Conservation (phyloP, 805 yeast species). For the Wickerhamomyces chaumierensis region DNA sequence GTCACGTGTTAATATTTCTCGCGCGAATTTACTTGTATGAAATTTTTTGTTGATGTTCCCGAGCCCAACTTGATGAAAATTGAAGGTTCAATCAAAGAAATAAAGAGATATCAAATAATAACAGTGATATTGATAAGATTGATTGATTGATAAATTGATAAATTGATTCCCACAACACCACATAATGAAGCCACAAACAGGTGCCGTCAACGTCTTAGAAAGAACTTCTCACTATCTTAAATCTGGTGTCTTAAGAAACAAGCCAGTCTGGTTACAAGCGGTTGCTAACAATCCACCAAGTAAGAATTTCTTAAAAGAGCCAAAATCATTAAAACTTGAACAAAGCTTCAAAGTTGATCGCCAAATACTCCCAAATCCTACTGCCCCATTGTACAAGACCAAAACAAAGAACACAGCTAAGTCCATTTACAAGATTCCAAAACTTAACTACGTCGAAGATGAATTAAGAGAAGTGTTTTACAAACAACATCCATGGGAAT, state of each 20-base stretch:
- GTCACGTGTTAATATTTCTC: no score
- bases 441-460: slow-evolving; percentile 42
- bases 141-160: no score
- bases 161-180: background rate
- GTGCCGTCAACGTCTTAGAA: slow-evolving; percentile 68
- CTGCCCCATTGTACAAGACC: slow-evolving; percentile 22
- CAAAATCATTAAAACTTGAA: slow-evolving; percentile 6
- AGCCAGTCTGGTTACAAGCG: slow-evolving; percentile 86
- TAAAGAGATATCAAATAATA: no score
- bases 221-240: slow-evolving; percentile 68
- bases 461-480: slow-evolving; percentile 72
- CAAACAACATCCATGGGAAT: slow-evolving; percentile 96
- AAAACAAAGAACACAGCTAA: slow-evolving; percentile 10
- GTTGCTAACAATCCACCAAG: slow-evolving; percentile 78
- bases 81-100: no score
- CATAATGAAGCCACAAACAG: slow-evolving; percentile 60
- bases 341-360: slow-evolving; percentile 6
- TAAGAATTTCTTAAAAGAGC: slow-evolving; percentile 32
- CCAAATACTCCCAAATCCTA: slow-evolving; percentile 8
- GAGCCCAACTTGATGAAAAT: no score
- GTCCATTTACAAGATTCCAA: slow-evolving; percentile 10
- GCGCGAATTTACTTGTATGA: no score
- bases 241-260: slow-evolving; percentile 54
- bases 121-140: no score
- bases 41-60: no score